These are phyloP conservation scores for Boletus coccyginus DNA, from an alignment of 768 basidiomycete species.

Conservation along the genomic window DNA sequence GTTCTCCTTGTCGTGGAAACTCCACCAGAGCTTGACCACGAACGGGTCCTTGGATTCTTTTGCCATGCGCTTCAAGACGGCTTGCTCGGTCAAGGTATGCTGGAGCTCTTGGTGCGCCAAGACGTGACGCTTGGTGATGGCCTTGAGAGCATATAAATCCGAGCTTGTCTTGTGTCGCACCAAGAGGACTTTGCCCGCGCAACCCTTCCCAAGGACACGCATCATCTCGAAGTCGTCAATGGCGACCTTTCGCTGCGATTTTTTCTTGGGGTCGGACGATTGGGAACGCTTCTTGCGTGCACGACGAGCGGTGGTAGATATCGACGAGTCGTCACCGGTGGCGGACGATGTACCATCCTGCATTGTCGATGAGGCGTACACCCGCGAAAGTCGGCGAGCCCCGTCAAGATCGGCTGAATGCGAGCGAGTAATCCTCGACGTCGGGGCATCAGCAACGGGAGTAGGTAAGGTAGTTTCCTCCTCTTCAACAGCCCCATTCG, in stretches of 20 bases:
- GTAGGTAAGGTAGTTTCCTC: slow-evolving; percentile 34
- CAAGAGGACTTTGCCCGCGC: slow-evolving; percentile 93
- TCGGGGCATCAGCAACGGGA: slow-evolving; percentile 36
- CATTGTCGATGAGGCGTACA: slow-evolving; percentile 52
- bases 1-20: slow-evolving; percentile 97
- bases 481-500: slow-evolving; percentile 25
- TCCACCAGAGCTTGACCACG: slow-evolving; percentile 94
- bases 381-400: slow-evolving; percentile 54
- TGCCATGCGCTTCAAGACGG: slow-evolving; percentile 92
- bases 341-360: slow-evolving; percentile 54
- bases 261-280: slow-evolving; percentile 52
- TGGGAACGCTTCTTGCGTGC: slow-evolving; percentile 54
- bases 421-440: slow-evolving; percentile 64
- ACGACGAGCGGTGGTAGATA: slow-evolving; percentile 51
- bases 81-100: slow-evolving; percentile 95
- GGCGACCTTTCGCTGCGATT: slow-evolving; percentile 60
- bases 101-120: slow-evolving; percentile 94
- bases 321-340: slow-evolving; percentile 69
- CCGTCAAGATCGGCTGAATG: slow-evolving; percentile 80
- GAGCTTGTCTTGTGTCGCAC: slow-evolving; percentile 74
- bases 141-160: slow-evolving; percentile 90
- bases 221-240: slow-evolving; percentile 97
- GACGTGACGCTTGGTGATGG: slow-evolving; percentile 96
- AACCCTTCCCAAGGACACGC: slow-evolving; percentile 94
- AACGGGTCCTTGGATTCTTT: slow-evolving; percentile 88